These are phyloP conservation scores for Malassezia cuniculi DNA, from an alignment of 1,284 basidiomycete genomes.

Conservation along the genomic window DNA sequence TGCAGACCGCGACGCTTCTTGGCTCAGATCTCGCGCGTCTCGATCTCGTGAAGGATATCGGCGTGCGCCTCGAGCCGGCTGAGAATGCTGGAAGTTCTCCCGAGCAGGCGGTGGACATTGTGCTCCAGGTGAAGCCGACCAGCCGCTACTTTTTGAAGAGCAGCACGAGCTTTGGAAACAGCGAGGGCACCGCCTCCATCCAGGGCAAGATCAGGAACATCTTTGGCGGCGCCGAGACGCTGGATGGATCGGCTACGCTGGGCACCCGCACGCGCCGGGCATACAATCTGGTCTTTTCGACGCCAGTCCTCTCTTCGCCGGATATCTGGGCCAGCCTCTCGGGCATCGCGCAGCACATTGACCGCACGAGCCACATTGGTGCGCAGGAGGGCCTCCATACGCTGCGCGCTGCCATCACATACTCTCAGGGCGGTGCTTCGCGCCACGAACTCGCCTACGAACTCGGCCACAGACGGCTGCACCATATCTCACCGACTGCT, in stretches of 20 bases:
- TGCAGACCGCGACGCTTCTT: constrained; percentile 57
- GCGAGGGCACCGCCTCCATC: constrained; percentile 58
- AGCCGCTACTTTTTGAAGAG: constrained; percentile 70
- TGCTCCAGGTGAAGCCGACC: constrained; percentile 64
- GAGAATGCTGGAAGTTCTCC: constrained; percentile 51
- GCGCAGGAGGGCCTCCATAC: constrained; percentile 59
- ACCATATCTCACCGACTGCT: constrained; percentile 23
- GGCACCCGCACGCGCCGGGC: constrained; percentile 79
- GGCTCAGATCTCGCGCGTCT: constrained; percentile 59
- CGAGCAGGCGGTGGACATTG: constrained; percentile 67
- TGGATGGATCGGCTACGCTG: constrained; percentile 69
- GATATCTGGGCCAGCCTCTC: constrained; percentile 55
- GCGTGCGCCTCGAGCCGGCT: constrained; percentile 59
- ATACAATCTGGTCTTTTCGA: constrained; percentile 48
- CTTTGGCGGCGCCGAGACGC: constrained; percentile 77
- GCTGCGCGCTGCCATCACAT: constrained; percentile 53
- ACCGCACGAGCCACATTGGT: constrained; percentile 60
- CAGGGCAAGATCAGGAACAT: constrained; percentile 53
- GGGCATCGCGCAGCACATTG: constrained; percentile 56
- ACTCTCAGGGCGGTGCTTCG: constrained; percentile 17
- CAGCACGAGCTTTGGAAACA: constrained; percentile 82
- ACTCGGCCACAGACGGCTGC: constrained; percentile 22
- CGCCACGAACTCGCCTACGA: constrained; percentile 39
- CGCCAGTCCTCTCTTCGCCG: constrained; percentile 48
- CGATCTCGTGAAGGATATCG: constrained; percentile 62